Percentiles rank a stretch among this genome's conserved stretches.
These are phyloP conservation scores for Aquilaria yunnanensis DNA, from an alignment of 345 rosid species.

Conservation along the genomic window DNA sequence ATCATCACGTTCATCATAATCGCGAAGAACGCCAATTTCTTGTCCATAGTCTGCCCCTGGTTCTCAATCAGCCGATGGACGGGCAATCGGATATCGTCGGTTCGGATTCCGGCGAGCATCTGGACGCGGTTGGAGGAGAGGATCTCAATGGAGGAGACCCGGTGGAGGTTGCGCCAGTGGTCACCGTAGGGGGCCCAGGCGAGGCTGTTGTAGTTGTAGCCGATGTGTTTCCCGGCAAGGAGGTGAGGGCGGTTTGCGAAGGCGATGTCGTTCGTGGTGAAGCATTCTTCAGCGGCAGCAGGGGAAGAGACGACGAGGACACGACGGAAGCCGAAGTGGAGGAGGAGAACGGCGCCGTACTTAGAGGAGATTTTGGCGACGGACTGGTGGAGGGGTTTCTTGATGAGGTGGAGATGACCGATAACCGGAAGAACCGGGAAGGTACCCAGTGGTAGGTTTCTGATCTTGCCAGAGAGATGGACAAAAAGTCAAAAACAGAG, in stretches of 20 bases:
- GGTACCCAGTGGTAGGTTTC: conserved; percentile 38
- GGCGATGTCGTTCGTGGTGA: no score
- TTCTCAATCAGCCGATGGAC: conserved; percentile 8
- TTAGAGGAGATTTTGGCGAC: conserved; percentile 16
- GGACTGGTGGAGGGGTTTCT: no score
- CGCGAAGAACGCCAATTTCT: conserved; percentile 22
- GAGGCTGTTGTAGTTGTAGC: conserved; percentile 7
- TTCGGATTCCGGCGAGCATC: conserved; percentile 10
- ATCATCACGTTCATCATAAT: conserved; percentile 29
- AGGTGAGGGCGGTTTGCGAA: not conserved
- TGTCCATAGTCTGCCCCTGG: conserved; percentile 11
- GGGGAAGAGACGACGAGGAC: conserved; percentile 13
- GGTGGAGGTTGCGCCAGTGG: no score
- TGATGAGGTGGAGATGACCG: conserved; percentile 4
- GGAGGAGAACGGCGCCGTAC: not conserved
- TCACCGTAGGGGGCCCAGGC: conserved; percentile 7
- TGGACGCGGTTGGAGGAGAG: conserved; percentile 13
- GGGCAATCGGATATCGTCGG: conserved; percentile 19
- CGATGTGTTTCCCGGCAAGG: conserved; percentile 9
- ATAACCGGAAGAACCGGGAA: conserved; percentile 35
- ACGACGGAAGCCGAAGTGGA: conserved; percentile 7
- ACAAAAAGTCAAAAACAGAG: not conserved
- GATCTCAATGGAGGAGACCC: no score
- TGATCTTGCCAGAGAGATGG: conserved; percentile 15
- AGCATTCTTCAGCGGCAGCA: not conserved